Conservation (phyloP, 1,139 yeast species). For the Yamadazyma dushanensis region DNA sequence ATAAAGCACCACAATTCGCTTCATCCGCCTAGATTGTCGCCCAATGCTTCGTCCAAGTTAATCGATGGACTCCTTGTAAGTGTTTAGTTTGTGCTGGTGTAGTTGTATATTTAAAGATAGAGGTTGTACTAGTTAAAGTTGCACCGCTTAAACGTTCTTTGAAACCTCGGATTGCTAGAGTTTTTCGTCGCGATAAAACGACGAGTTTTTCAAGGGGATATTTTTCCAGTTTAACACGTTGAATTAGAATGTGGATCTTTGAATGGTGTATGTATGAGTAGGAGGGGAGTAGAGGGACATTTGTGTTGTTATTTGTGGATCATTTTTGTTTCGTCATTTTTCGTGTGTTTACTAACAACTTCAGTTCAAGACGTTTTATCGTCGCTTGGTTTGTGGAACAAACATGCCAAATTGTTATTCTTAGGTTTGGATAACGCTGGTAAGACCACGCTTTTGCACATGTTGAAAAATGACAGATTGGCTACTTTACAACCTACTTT, state of each 20-base stretch:
- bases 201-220: conserved; percentile 3
- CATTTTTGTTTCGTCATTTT: too few relatives aligned
- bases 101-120: too few relatives aligned
- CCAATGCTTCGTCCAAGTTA: conserved; percentile 2
- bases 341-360: neutral
- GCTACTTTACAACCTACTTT: conserved; percentile 97
- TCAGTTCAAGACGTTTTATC: conserved; percentile 83
- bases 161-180: too few relatives aligned
- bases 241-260: conserved; percentile 35
- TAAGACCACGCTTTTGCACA: conserved; percentile 92
- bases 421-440: conserved; percentile 98
- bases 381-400: conserved; percentile 94
- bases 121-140: too few relatives aligned
- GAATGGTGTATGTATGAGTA: conserved; percentile 43
- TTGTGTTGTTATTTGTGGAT: too few relatives aligned
- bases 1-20: neutral
- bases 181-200: too few relatives aligned
- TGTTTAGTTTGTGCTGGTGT: too few relatives aligned
- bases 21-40: conserved; percentile 1
- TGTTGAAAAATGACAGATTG: conserved; percentile 95
- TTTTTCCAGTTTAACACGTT: conserved; percentile 5
- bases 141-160: too few relatives aligned
- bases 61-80: neutral
- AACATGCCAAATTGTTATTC: conserved; percentile 94
- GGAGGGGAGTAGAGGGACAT: neutral